A percentile compares a stretch with the other conserved stretches of the same genome.
These are phyloP conservation scores for Rhizoclosmatium sp. DNA, from an alignment of 192 early-diverging fungal species.

Conservation along the genomic window DNA sequence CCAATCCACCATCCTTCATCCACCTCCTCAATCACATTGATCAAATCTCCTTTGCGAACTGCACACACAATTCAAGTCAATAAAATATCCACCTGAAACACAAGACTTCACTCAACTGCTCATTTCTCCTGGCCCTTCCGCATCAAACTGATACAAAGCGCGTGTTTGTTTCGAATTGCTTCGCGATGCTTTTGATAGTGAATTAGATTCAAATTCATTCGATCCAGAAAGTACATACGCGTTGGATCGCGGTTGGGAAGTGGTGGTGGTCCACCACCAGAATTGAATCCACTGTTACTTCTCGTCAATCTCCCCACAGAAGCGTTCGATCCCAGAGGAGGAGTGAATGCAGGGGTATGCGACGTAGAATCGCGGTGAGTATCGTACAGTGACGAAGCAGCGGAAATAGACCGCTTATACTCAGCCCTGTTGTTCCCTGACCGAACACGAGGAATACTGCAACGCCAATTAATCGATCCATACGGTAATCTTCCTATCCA, in stretches of 20 bases:
- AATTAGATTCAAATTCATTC: constrained; percentile 8
- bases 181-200: constrained; percentile 18
- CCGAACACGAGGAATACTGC: constrained; percentile 13
- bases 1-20: constrained; percentile 98
- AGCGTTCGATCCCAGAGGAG: neutral
- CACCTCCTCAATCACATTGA: constrained; percentile 84
- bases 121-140: constrained; percentile 81
- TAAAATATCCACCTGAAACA: neutral
- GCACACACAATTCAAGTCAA: neutral
- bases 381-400: constrained; percentile 26
- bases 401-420: constrained; percentile 25
- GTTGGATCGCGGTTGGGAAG: constrained; percentile 31
- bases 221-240: neutral
- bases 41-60: constrained; percentile 85
- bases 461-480: neutral
- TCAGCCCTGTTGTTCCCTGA: constrained; percentile 3
- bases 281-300: constrained; percentile 13
- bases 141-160: constrained; percentile 83
- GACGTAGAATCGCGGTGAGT: constrained; percentile 11
- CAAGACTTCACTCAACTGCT: constrained; percentile 43
- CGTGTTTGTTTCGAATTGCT: constrained; percentile 65
- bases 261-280: constrained; percentile 11
- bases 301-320: neutral
- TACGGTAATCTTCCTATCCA: neutral
- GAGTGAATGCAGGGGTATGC: constrained; percentile 30